Percentiles rank a stretch among this genome's conserved stretches.
Evolutionary conservation across 306 rosid genomes (phyloP).

Genomic region (Lathyrus aphaca): DNA sequence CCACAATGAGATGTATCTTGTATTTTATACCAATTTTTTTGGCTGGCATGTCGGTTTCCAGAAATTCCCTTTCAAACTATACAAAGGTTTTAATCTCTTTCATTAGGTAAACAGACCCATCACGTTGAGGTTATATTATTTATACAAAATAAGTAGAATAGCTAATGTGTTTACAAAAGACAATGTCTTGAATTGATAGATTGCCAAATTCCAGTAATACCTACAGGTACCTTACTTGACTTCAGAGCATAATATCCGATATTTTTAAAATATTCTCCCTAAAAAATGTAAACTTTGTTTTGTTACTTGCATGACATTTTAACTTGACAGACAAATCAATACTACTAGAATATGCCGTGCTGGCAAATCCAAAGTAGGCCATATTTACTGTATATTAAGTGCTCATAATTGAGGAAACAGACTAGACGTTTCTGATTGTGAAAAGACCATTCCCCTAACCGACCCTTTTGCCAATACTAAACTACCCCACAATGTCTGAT

Average conservation of each 20-base stretch:
- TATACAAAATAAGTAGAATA: constrained; percentile 6
- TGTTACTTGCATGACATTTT: constrained; percentile 29
- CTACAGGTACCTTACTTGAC: constrained; percentile 37
- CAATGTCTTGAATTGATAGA: constrained; percentile 47
- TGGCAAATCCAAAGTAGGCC: constrained; percentile 42
- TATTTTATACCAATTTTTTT: constrained; percentile 31
- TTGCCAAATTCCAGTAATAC: constrained; percentile 41
- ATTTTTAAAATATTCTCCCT: constrained; percentile 12
- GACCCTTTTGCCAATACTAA: constrained; percentile 45
- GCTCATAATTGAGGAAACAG: constrained; percentile 40
- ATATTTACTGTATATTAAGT: constrained; percentile 20
- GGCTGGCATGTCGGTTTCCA: constrained; percentile 49
- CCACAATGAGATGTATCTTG: constrained; percentile 7
- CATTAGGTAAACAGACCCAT: constrained; percentile 52
- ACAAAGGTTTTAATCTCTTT: constrained; percentile 32
- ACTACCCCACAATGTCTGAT: constrained; percentile 35
- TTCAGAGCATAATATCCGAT: constrained; percentile 37
- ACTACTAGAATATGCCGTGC: constrained; percentile 29
- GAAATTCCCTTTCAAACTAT: constrained; percentile 38
- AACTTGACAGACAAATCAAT: constrained; percentile 27
- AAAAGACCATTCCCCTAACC: constrained; percentile 55
- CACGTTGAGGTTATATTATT: constrained; percentile 37
- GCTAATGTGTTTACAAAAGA: constrained; percentile 34
- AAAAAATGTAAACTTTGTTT: constrained; percentile 21
- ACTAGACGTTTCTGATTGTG: constrained; percentile 46